Evolutionary conservation across 306 rosid species (phyloP), one percentile per base, ranked within the genome.

Genomic region (Citrullus mucosospermus): DNA sequence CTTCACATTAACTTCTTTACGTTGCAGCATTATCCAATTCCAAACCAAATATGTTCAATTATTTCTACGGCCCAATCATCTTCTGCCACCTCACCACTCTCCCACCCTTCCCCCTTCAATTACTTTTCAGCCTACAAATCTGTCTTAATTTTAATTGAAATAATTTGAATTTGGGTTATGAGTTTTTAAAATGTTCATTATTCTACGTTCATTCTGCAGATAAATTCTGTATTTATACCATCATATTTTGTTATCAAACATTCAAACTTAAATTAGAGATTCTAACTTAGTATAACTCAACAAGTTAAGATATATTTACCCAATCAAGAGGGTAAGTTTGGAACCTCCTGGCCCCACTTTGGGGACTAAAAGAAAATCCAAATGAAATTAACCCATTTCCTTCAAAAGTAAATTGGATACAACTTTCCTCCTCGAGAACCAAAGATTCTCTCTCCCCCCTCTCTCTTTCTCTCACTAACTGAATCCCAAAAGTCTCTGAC

Each of bases 341-440:
- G 53, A 4, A 48, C 12, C 53, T 48, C 15, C 4, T 2, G 16
- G 15, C 1, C 4, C 4, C 53, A 46, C 53, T 11, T 48, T 48
- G 4, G 11, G 16, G 53, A 48, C 16, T 48, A 48, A 48, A 48
- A 48, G 41, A 61, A 60, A 32, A 60, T 6, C 16, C 28, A 68
- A 2, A 22, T 68, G 9, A 41, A 39, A 58, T 28, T 28, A 6
- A 25, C 67, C 48, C 17, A 5, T n/a, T 9, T 58, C 32, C 12
- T 11, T 18, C 38, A 48, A 72, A 81, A 70, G 44, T 72, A 81
- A 81, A 57, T 53, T 51, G 84, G 79, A 82, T 86, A 80, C 93
- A 85, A 69, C 22, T 77, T 84, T 88, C 86, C 91, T 89, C 90
- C 78, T 74, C 78, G 93, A 84, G 69, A 85, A 36, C 87, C 85